Evolutionary conservation across 176 grass and related monocot genomes (phyloP).

Genomic region (Ensete ventricosum): DNA sequence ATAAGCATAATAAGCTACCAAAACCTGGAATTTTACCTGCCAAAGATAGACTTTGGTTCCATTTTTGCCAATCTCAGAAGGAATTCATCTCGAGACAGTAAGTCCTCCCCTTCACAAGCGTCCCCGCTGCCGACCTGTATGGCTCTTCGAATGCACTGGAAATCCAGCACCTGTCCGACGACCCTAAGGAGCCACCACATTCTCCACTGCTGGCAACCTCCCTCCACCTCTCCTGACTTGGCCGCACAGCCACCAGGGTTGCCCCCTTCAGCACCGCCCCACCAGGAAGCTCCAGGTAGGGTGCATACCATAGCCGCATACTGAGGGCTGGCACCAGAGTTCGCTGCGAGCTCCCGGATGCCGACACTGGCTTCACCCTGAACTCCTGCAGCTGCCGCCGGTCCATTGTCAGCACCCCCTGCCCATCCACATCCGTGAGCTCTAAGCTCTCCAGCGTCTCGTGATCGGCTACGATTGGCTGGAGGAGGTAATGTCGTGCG

Average conservation of each 20-base stretch:
- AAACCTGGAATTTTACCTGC: not conserved
- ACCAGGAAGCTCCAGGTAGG: constrained; percentile 53
- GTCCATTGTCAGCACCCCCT: constrained; percentile 79
- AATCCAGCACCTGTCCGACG: constrained; percentile 42
- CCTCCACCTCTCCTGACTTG: constrained; percentile 41
- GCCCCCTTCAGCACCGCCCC: constrained; percentile 69
- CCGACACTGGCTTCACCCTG: constrained; percentile 41
- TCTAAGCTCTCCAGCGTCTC: constrained; percentile 56
- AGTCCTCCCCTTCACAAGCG: constrained; percentile 65
- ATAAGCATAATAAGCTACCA: not conserved
- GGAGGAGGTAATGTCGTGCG: constrained; percentile 66
- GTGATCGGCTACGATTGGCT: constrained; percentile 65
- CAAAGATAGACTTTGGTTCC: not conserved
- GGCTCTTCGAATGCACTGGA: constrained; percentile 77
- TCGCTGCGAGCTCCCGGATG: constrained; percentile 48
- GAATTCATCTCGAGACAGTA: constrained; percentile 95
- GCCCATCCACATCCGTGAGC: constrained; percentile 65
- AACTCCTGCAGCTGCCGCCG: constrained; percentile 58
- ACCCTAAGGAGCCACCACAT: constrained; percentile 4
- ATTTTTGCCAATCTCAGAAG: constrained; percentile 36
- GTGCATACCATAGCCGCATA: constrained; percentile 77
- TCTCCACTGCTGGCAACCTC: constrained; percentile 21
- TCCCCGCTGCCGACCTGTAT: constrained; percentile 49
- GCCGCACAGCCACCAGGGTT: constrained; percentile 74
- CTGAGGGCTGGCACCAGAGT: constrained; percentile 83